These are phyloP conservation scores for Schoenoplectus tabernaemontani DNA, from an alignment of 202 grass and related monocot genomes.

Conservation along the genomic window DNA sequence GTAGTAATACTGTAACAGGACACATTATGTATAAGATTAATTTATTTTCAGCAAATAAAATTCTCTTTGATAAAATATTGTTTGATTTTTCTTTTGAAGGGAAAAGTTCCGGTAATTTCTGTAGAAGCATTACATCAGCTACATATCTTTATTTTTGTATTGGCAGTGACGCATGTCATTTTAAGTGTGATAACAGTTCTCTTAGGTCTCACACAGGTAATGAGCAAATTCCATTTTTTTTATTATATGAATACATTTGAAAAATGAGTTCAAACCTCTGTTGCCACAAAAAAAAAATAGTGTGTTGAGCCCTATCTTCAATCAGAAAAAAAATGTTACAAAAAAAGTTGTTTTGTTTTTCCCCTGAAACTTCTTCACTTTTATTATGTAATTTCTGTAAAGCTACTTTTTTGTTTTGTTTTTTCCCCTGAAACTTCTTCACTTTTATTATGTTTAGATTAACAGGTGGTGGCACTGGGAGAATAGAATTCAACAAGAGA, in stretches of 20 bases:
- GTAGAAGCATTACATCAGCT: conserved; percentile 57
- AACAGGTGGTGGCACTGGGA: conserved; percentile 69
- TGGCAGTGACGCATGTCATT: conserved; percentile 67
- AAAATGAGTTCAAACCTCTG: no score
- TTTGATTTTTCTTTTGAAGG: conserved; percentile 31
- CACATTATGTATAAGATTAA: background rate
- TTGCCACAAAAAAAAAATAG: no score
- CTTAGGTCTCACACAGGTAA: conserved; percentile 62
- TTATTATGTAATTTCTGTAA: no score
- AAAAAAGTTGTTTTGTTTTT: background rate
- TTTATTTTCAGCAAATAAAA: background rate
- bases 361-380: no score
- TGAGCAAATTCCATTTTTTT: background rate
- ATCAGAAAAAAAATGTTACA: background rate
- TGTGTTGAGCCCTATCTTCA: no score
- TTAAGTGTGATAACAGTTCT: conserved; percentile 61
- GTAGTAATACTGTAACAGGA: background rate
- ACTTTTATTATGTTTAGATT: conserved; percentile 31
- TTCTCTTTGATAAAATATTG: background rate
- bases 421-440: background rate
- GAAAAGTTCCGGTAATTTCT: conserved; percentile 67
- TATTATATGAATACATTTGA: background rate
- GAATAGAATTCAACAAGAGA: conserved; percentile 35
- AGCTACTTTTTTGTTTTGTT: no score
- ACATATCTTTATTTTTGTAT: conserved; percentile 79